Percentiles rank a stretch among this genome's conserved stretches.
These are phyloP conservation scores for Ottelia alismoides DNA, from an alignment of 106 monocot genomes.

Conservation along the genomic window DNA sequence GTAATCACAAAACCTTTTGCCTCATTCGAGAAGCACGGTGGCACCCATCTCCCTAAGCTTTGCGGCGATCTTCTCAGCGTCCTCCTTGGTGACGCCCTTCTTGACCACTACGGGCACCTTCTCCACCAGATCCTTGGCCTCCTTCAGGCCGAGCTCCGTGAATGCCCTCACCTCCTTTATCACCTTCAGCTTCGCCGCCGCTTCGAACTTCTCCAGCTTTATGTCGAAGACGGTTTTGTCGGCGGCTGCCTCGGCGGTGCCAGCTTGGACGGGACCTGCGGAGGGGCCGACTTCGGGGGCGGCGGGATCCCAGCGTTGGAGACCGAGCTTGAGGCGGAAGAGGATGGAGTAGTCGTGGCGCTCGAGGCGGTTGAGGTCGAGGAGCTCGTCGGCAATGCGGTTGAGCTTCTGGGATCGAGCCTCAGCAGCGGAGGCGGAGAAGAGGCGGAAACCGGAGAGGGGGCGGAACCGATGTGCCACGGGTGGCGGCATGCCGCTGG, in stretches of 20 bases:
- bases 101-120: constrained; percentile 81
- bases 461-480: constrained; percentile 4
- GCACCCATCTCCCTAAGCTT: constrained; percentile 84
- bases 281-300: constrained; percentile 3
- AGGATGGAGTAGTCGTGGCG: constrained; percentile 73
- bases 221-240: constrained; percentile 89
- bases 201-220: constrained; percentile 84
- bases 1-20: too few species aligned
- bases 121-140: constrained; percentile 95
- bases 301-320: constrained; percentile 38
- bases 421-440: constrained; percentile 10
- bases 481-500: too few species aligned
- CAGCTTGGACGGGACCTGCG: constrained; percentile 3
- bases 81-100: constrained; percentile 68
- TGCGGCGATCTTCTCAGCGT: constrained; percentile 56
- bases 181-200: constrained; percentile 77
- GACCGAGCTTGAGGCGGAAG: constrained; percentile 71
- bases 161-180: constrained; percentile 91
- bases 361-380: constrained; percentile 56
- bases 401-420: constrained; percentile 58
- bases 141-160: constrained; percentile 84
- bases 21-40: constrained; percentile 56
- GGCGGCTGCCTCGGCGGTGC: constrained; percentile 15
- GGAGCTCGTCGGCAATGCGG: constrained; percentile 79
- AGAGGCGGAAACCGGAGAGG: constrained; percentile 10